Base-by-base conservation (phyloP, 202 grass and related monocot genomes). In the Zizania palustris region DNA sequence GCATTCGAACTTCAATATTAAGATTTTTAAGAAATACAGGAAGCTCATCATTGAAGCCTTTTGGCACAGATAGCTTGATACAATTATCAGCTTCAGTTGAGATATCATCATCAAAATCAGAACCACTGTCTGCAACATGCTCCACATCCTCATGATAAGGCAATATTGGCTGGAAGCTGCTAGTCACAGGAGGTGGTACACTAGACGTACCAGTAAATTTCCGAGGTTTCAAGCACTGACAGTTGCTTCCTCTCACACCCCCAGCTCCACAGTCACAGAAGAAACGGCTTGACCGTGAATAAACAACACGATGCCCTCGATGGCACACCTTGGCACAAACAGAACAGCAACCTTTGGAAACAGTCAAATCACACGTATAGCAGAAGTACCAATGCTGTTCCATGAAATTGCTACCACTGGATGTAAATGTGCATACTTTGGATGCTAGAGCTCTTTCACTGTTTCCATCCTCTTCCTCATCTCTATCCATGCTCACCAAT, bases 371-470 rank as follows among this genome's bases (percentile, higher is more conserved):
- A 87, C 95, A 98, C 34, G 91, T 98, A 88, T 98, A 98, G 64
- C 95, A 98, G 73, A 98, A 98, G 60, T 98, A 98, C 95, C 95
- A 98, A 90, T 98, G 95, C 51, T 98, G 95, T 59, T 98, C 95
- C 95, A 98, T 94, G 80, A 98, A 98, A 77, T 98, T 98, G 65
- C 95, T 98, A 18, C 95, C 95, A 75, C 95, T 98, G 33, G 95
- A 98, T 61, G 95, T 98, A 84, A 98, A 98, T 72, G 95, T 94
- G 85, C 95, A 98, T 71, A 98, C 87, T 85, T 94, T 93, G 42
- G 89, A 92, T 7, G 91, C 91, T 73, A 98, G 70, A 74, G 82
- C 80, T 69, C 89, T 89, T 71, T 98, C 91, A 66, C 79, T 90
- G 81, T 87, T 90, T 82, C 78, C 88, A 65, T 98, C 91, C 46